A percentile compares a stretch with the other conserved stretches of the same genome.
Conservation (phyloP, 176 grass and related monocot genomes). For the Hsuehochloa calcarea region DNA sequence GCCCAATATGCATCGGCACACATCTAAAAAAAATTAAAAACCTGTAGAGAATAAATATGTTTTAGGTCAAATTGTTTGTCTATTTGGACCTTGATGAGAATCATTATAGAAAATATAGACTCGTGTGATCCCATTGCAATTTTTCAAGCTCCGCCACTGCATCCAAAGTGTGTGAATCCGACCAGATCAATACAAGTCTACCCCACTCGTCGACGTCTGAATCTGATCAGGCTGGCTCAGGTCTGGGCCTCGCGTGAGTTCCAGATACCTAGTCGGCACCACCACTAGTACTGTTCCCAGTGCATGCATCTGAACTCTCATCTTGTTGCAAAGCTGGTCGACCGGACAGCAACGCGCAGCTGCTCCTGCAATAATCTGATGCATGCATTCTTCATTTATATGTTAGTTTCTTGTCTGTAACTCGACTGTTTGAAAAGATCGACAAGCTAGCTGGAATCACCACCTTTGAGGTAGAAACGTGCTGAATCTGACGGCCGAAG, state of each 20-base stretch:
- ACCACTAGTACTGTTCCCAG: neutral
- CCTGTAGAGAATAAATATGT: too few species aligned
- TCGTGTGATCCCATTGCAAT: too few species aligned
- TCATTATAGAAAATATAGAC: too few species aligned
- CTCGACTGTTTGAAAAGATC: conserved; percentile 6
- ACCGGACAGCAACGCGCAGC: conserved; percentile 35
- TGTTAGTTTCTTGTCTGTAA: neutral
- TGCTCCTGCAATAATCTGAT: neutral
- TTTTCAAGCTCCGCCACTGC: neutral
- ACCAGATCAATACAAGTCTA: conserved; percentile 14
- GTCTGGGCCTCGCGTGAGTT: conserved; percentile 26
- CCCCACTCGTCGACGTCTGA: conserved; percentile 17
- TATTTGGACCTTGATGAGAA: too few species aligned
- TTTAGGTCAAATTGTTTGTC: too few species aligned
- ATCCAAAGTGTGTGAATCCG: conserved; percentile 31
- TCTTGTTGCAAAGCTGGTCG: conserved; percentile 13
- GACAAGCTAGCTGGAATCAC: neutral
- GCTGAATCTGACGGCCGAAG: conserved; percentile 1
- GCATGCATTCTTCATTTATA: neutral
- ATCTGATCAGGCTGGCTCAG: neutral
- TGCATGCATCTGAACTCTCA: conserved; percentile 10
- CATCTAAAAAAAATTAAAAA: too few species aligned
- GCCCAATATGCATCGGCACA: too few species aligned
- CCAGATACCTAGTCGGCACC: neutral
- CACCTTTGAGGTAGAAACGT: neutral